phyloP scores from a whole-genome alignment of 1,284 basidiomycete genomes.

The Malassezia yamatoensis region DNA sequence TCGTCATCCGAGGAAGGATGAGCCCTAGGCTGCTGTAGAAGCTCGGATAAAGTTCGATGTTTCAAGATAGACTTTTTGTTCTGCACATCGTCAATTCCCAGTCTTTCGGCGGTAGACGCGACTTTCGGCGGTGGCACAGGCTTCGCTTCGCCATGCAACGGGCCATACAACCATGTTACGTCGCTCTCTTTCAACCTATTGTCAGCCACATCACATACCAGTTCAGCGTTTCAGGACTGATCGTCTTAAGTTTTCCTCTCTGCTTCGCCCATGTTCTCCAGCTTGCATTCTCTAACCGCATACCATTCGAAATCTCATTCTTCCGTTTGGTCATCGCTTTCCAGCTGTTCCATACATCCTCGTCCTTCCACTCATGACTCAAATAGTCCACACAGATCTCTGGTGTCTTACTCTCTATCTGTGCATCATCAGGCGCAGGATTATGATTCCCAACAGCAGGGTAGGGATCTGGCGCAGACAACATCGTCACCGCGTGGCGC shows the following conservation, averaged over 20 bases:
- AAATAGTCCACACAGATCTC: slow-evolving; percentile 59
- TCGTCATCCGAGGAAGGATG: not conserved
- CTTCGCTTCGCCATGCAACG: slow-evolving; percentile 63
- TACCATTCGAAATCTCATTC: slow-evolving; percentile 92
- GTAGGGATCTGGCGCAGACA: slow-evolving; percentile 45
- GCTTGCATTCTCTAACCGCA: slow-evolving; percentile 87
- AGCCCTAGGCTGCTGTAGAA: slow-evolving; percentile 56
- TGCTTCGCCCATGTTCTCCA: slow-evolving; percentile 99
- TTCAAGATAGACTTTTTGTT: slow-evolving; percentile 79
- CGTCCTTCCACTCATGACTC: slow-evolving; percentile 91
- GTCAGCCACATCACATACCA: slow-evolving; percentile 58
- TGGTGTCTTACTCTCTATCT: slow-evolving; percentile 49
- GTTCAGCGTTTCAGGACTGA: slow-evolving; percentile 92
- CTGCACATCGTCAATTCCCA: slow-evolving; percentile 51
- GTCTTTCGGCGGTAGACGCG: slow-evolving; percentile 53
- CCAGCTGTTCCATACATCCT: slow-evolving; percentile 97
- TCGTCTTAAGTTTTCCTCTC: slow-evolving; percentile 86
- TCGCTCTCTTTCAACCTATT: slow-evolving; percentile 95
- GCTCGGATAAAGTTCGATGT: slow-evolving; percentile 81
- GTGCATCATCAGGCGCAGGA: slow-evolving; percentile 44
- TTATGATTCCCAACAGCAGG: slow-evolving; percentile 36
- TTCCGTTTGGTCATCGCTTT: slow-evolving; percentile 96
- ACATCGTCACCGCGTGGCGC: slow-evolving; percentile 23
- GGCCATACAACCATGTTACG: slow-evolving; percentile 97
- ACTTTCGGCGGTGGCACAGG: slow-evolving; percentile 54